These are phyloP conservation scores for Thalassiosira ordinaria DNA, from an alignment of 352 stramenopile genomes.

Conservation along the genomic window DNA sequence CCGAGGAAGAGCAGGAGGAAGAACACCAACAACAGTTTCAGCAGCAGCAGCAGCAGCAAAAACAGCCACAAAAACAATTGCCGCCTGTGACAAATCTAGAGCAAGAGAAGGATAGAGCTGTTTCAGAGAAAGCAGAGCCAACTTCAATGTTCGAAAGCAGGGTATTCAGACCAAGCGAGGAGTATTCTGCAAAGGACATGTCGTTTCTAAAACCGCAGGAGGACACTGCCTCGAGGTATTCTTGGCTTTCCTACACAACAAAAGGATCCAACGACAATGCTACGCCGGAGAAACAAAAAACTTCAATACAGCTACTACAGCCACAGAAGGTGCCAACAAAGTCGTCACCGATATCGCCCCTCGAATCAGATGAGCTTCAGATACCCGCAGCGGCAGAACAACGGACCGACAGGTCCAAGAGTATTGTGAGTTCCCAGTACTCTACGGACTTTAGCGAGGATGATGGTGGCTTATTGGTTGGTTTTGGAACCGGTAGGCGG, in stretches of 20 bases:
- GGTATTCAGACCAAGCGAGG: not conserved
- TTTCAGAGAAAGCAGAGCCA: not conserved
- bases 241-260: constrained; percentile 22
- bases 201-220: not conserved
- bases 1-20: too few relatives aligned
- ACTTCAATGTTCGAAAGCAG: too few relatives aligned
- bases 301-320: too few relatives aligned
- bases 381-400: not conserved
- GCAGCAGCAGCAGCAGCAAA: too few relatives aligned
- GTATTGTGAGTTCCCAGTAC: constrained; percentile 13
- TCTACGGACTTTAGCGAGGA: constrained; percentile 52
- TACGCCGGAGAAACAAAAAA: too few relatives aligned
- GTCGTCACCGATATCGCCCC: not conserved
- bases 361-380: constrained; percentile 19
- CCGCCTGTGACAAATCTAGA: too few relatives aligned
- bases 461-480: constrained; percentile 52
- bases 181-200: not conserved
- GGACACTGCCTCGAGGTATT: not conserved
- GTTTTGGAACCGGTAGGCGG: constrained; percentile 38
- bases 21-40: too few relatives aligned
- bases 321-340: not conserved
- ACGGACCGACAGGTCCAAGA: too few relatives aligned
- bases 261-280: constrained; percentile 9
- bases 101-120: too few relatives aligned
- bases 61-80: too few relatives aligned